Percentiles rank a stretch among this genome's conserved stretches.
These are phyloP conservation scores for Herpetospermum pedunculosum DNA, from an alignment of 306 rosid species.

Conservation along the genomic window DNA sequence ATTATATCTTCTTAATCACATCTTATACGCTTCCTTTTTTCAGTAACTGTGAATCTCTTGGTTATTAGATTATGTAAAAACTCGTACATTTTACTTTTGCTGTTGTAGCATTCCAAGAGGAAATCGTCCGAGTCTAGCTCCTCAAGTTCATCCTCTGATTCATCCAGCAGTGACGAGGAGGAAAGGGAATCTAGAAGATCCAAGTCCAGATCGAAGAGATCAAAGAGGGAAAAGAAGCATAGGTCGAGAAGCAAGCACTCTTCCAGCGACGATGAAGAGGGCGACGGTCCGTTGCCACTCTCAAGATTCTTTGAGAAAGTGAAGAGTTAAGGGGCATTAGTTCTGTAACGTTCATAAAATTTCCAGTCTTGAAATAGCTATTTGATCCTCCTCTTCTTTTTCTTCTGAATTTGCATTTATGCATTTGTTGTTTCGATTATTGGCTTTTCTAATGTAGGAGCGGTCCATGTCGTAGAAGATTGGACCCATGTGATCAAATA, in stretches of 20 bases:
- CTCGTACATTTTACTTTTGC: constrained; percentile 7
- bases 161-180: constrained; percentile 58
- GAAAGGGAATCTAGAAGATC: constrained; percentile 67
- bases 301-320: constrained; percentile 70
- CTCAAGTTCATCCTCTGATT: constrained; percentile 49
- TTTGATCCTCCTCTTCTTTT: neutral
- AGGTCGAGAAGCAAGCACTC: constrained; percentile 57
- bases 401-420: neutral
- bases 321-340: constrained; percentile 31
- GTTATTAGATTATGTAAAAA: neutral
- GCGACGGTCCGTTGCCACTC: constrained; percentile 77
- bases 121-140: constrained; percentile 68
- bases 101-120: constrained; percentile 66
- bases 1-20: neutral
- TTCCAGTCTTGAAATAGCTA: constrained; percentile 2
- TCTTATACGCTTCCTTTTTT: neutral
- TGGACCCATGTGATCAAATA: neutral
- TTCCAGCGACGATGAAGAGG: constrained; percentile 33
- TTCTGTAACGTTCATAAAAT: neutral
- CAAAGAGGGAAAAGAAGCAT: constrained; percentile 73
- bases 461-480: neutral
- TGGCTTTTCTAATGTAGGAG: neutral
- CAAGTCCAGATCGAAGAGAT: constrained; percentile 70
- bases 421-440: neutral
- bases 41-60: too few relatives aligned